Base-by-base conservation (phyloP, 768 basidiomycete genomes). In the Leccinum incarnatum region DNA sequence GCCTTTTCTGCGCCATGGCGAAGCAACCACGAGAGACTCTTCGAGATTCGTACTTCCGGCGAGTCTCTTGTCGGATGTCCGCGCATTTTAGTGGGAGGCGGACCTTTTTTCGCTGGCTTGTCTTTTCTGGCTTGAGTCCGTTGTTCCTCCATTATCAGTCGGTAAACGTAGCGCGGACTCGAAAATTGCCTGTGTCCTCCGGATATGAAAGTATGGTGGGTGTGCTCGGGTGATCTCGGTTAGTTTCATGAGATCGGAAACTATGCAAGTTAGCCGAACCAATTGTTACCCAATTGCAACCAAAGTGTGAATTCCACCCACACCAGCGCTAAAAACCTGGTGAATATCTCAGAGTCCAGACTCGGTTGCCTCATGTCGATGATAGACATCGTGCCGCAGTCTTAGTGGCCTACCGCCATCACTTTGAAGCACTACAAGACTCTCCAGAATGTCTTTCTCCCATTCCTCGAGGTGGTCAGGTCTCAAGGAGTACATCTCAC, bases 1-100 rank as follows among this genome's bases (percentile, higher is more conserved):
- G 95, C 87, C 37, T 83, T 83, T 62, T 83, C 78, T 19, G 95
- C 93, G 0, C 89, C 93, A 71, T 98, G 96, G 4, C 95, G 83
- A n/a, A 98, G 82, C 25, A 98, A 77, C 82, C 89, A 98, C 0
- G 94, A 89, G 9, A 98, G 75, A 0, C 91, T 91, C 73, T 97
- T 98, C 14, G 91, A 93, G 14, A 91, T 65, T 11, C 85, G 81
- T 6, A 89, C 82, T 51, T 89, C 85, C 0, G 83, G 84, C 4
- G 83, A 76, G 64, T 95, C 92, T 51, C 72, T 78, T 0, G 29
- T 29, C 29, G 82, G 80, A 19, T 79, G 73, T 15, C 89, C 89
- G 51, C 85, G 80, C 37, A 82, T 76, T 67, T 84, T 48, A 17
- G 47, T 89, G 2, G 70, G 68, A 15, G 71, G 62, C 25, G 65